Evolutionary conservation across 768 basidiomycete genomes (phyloP), one percentile per base, ranked within the genome.

Genomic region (Myochromella boudieri): DNA sequence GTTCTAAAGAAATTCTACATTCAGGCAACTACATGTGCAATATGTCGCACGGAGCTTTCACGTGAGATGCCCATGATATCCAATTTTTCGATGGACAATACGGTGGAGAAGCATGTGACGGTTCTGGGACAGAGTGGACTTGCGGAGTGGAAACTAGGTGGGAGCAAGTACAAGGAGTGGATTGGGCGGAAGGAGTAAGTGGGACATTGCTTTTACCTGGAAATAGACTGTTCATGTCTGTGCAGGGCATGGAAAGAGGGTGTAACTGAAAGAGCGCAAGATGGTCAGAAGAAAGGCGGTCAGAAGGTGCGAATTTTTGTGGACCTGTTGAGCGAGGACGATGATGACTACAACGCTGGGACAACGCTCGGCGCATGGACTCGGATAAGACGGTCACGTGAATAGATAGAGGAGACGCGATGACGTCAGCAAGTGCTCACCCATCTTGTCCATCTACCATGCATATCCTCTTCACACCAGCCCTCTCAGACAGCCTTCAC

Each of bases 21-120:
- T 15, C 59, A 72, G 70, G 66, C 69, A 37, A 54, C 62, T 29
- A 72, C 66, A 2, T 89, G 87, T 46, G 75, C 85, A 0, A 60
- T 79, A 15, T 89, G 87, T 57, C 82, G 87, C 21, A 64, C 77
- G 20, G 58, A 46, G 27, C 61, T 88, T 28, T 59, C 66, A 3
- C 46, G 37, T 11, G 50, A 53, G 6, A 63, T 54, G 8, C 76
- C 82, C 1, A 70, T 89, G 63, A 73, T 85, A 52, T 81, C 85
- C 0, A 88, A 88, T 60, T 77, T 82, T 57, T 60, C 74, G 1
- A 65, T 84, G 52, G 84, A 89, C 56, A 80, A 70, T 52, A 62
- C 73, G 14, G 77, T 89, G 3, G 79, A 78, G 48, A 80, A 74
- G 56, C 77, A 88, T 54, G 63, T 88, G n/a, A 65, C 71, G 14